Base-by-base conservation (phyloP, 257 asterid genomes). In the Haberlea rhodopensis region DNA sequence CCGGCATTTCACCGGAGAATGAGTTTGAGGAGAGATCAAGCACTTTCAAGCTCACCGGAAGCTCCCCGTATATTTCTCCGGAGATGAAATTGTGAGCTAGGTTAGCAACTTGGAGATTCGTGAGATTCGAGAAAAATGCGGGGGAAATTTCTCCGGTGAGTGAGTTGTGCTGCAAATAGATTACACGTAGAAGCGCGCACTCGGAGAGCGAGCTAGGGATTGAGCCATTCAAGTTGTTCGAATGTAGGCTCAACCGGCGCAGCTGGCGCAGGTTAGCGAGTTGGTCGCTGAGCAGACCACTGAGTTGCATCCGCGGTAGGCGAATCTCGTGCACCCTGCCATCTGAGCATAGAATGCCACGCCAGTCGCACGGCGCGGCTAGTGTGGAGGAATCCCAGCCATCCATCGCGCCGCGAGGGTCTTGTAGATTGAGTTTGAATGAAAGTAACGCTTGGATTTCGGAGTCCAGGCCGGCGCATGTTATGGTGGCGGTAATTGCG, bases 361-460 rank as follows among this genome's bases (percentile, higher is more conserved):
- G 65, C 96, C 96, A 89, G 65, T 89, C 96, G 81, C 96, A 89
- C 3, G 96, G 96, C 6, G 91, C 84, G 23, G 77, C 57, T 0
- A 86, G 71, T 10, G 96, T 84, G 75, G 95, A 71, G 5, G 73
- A 63, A 59, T 78, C 78, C 96, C 96, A 89, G 60, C 76, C 83
- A 66, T 65, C 83, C 80, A 86, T 63, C 0, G 71, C 86, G 25
- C 85, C 86, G 7, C 78, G 82, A 7, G 94, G 96, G 56, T 89
- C 96, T 75, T 63, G 64, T 37, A 89, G 87, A 45, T 70, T 75
- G 25, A 5, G 53, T 40, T 73, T 84, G 80, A 89, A 84, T 7
- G 82, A 54, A 19, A 82, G 80, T 11, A 89, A 40, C 16, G 94
- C 83, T 18, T 75, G 72, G 54, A 74, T 70, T 67, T 89, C 95